Evolutionary conservation across 345 rosid genomes (phyloP).

Genomic region (Chamaenerion angustifolium): DNA sequence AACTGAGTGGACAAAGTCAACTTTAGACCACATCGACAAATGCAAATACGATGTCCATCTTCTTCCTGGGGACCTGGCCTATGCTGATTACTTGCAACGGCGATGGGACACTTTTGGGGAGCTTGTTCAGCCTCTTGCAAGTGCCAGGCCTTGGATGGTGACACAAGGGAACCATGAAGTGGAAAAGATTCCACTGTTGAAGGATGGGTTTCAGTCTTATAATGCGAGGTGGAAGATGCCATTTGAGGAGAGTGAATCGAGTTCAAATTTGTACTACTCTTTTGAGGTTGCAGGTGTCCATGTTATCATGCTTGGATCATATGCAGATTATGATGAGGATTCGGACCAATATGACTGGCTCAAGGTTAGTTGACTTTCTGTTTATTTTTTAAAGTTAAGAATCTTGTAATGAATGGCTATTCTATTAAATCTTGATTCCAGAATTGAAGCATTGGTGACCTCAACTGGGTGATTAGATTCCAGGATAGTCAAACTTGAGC

Average conservation of each 20-base stretch:
- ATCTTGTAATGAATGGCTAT: neutral
- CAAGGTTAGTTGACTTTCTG: conserved; percentile 31
- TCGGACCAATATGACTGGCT: conserved; percentile 79
- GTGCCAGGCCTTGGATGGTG: conserved; percentile 97
- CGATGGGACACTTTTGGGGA: conserved; percentile 89
- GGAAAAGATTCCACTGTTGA: conserved; percentile 54
- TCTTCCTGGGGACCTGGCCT: conserved; percentile 94
- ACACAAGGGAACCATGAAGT: conserved; percentile 89
- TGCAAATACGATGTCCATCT: conserved; percentile 70
- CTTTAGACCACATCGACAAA: conserved; percentile 61
- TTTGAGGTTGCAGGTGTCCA: conserved; percentile 84
- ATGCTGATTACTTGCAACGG: conserved; percentile 77
- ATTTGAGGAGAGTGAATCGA: conserved; percentile 71
- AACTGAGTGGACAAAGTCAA: conserved; percentile 92
- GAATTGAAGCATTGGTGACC: neutral
- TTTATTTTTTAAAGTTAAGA: neutral
- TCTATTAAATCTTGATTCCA: neutral
- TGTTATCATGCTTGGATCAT: conserved; percentile 79
- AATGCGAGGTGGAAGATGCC: conserved; percentile 98
- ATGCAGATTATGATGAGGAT: conserved; percentile 45
- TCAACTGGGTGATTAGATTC: too few species aligned
- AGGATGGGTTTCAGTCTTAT: conserved; percentile 57
- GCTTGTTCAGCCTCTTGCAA: conserved; percentile 83
- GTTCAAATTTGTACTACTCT: conserved; percentile 83
- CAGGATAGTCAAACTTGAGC: too few species aligned